Conservation (phyloP, 306 rosid species). For the Amphicarpaea edgeworthii region DNA sequence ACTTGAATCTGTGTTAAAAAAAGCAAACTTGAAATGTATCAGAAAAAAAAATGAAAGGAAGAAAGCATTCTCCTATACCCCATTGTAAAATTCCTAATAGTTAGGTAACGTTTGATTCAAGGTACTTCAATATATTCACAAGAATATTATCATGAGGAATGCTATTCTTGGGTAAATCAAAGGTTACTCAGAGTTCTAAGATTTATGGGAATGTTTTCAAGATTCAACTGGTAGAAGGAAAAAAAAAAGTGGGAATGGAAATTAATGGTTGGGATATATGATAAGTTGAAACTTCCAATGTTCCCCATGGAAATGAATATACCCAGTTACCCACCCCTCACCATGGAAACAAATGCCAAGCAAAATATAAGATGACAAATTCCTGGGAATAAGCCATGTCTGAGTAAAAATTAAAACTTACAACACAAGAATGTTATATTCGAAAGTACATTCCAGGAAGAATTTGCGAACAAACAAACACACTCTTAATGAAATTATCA, state of each 20-base stretch:
- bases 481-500: conserved; percentile 25
- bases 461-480: neutral
- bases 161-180: neutral
- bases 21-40: conserved; percentile 23
- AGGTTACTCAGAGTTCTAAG: neutral
- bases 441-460: neutral
- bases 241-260: neutral
- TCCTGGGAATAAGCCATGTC: neutral
- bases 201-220: neutral
- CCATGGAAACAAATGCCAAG: neutral
- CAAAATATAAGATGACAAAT: conserved; percentile 2
- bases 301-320: neutral
- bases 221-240: neutral
- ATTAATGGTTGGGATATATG: neutral
- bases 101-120: neutral
- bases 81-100: conserved; percentile 6
- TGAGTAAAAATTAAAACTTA: neutral
- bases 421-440: neutral
- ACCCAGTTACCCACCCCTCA: neutral
- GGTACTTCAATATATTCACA: neutral
- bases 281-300: neutral
- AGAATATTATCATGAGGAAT: neutral
- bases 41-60: conserved; percentile 31
- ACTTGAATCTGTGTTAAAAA: conserved; percentile 31
- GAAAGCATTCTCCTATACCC: conserved; percentile 18